Evolutionary conservation across 345 rosid genomes (phyloP).

Genomic region (Arabidopsis arenosa): DNA sequence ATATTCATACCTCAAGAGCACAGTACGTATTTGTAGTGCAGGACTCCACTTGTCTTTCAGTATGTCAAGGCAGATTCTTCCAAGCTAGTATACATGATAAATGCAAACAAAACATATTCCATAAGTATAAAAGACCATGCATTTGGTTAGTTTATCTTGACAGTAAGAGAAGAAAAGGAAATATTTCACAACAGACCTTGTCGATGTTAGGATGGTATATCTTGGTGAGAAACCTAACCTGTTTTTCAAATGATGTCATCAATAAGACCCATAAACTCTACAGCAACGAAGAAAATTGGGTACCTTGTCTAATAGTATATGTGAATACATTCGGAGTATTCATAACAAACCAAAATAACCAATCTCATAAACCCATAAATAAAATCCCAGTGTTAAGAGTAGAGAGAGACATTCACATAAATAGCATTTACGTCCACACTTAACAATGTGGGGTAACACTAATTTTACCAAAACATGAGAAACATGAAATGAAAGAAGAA

Average conservation of each 20-base stretch:
- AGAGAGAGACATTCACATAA: neutral
- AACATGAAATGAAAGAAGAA: neutral
- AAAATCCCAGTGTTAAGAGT: neutral
- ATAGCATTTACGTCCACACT: neutral
- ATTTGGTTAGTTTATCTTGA: slow-evolving; percentile 17
- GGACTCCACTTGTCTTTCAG: slow-evolving; percentile 99
- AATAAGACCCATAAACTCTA: slow-evolving; percentile 5
- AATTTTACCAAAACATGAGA: neutral
- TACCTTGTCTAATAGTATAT: neutral
- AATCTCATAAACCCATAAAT: slow-evolving; percentile 1
- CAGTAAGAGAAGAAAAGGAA: neutral
- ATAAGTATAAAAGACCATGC: slow-evolving; percentile 16
- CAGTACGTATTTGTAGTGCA: slow-evolving; percentile 96
- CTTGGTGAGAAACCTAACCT: slow-evolving; percentile 98
- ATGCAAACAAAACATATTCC: slow-evolving; percentile 7
- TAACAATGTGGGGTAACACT: neutral
- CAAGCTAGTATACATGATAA: slow-evolving; percentile 62
- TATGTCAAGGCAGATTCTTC: slow-evolving; percentile 98
- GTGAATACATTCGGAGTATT: slow-evolving; percentile 7
- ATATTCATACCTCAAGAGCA: slow-evolving; percentile 78
- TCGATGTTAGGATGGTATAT: slow-evolving; percentile 98
- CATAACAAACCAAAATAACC: slow-evolving; percentile 3
- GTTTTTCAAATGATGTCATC: slow-evolving; percentile 45
- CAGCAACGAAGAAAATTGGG: neutral
- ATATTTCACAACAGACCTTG: slow-evolving; percentile 61